These are phyloP conservation scores for Phyllostachys edulis DNA, from an alignment of 176 grass and related monocot genomes.

Conservation along the genomic window DNA sequence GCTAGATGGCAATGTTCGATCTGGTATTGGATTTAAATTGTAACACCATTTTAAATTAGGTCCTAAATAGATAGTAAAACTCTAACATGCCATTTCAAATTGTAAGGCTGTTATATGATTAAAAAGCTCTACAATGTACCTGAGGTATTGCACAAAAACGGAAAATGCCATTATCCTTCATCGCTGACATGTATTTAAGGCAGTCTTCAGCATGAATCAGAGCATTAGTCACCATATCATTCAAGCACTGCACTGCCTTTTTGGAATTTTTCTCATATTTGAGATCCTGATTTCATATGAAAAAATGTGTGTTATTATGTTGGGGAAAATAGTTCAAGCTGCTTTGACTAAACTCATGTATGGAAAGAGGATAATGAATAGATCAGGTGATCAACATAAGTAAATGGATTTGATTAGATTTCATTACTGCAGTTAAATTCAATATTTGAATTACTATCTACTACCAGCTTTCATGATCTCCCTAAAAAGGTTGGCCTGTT, in stretches of 20 bases:
- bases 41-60: not conserved
- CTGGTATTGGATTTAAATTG: not conserved
- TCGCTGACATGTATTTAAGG: slow-evolving; percentile 74
- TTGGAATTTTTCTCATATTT: slow-evolving; percentile 74
- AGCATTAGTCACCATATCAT: slow-evolving; percentile 94
- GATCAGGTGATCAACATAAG: not conserved
- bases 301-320: not conserved
- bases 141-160: slow-evolving; percentile 92
- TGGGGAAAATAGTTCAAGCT: not conserved
- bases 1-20: not conserved
- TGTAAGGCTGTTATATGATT: not conserved
- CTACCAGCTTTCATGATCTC: not conserved
- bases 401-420: slow-evolving; percentile 1
- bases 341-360: not conserved
- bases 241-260: slow-evolving; percentile 89
- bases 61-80: not conserved
- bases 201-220: slow-evolving; percentile 77
- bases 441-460: not conserved
- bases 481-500: not conserved
- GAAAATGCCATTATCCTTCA: slow-evolving; percentile 82
- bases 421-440: not conserved
- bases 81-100: not conserved
- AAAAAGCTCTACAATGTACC: slow-evolving; percentile 42
- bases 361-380: not conserved
- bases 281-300: slow-evolving; percentile 65